Evolutionary conservation across 2,329 filamentous ascomycete species (phyloP).

Genomic region (Grosmannia serpens): DNA sequence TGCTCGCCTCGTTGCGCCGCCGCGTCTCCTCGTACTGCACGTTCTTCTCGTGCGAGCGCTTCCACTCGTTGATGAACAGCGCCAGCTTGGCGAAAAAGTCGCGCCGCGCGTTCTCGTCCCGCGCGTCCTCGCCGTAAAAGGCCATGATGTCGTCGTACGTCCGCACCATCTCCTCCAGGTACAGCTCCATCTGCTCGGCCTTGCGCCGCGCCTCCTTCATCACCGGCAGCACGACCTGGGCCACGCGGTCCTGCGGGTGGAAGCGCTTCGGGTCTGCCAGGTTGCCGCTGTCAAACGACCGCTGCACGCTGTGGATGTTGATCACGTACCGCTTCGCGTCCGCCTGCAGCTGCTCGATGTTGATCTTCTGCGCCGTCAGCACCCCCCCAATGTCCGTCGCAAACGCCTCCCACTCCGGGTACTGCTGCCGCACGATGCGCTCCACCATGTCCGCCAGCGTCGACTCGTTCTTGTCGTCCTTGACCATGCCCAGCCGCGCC

Average conservation of each 20-base stretch:
- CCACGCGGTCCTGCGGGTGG: constrained; percentile 91
- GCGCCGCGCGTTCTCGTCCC: constrained; percentile 81
- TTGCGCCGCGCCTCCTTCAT: constrained; percentile 98
- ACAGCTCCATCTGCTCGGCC: constrained; percentile 89
- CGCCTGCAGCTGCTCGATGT: constrained; percentile 78
- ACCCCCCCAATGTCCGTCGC: constrained; percentile 74
- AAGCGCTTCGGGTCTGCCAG: constrained; percentile 95
- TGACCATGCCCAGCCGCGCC: constrained; percentile 88
- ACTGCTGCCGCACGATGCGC: constrained; percentile 90
- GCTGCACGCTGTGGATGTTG: constrained; percentile 89
- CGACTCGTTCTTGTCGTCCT: constrained; percentile 97
- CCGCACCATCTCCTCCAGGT: constrained; percentile 83
- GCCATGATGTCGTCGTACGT: constrained; percentile 92
- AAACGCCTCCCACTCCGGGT: constrained; percentile 90
- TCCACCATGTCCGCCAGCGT: constrained; percentile 94
- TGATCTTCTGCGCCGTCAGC: constrained; percentile 73
- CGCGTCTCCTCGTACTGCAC: constrained; percentile 67
- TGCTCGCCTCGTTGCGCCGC: constrained; percentile 76
- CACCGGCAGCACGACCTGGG: constrained; percentile 75
- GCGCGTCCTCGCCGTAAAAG: constrained; percentile 89
- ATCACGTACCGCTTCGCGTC: constrained; percentile 90
- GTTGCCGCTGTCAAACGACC: constrained; percentile 84
- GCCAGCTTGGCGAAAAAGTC: constrained; percentile 96
- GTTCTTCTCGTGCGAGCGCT: constrained; percentile 93
- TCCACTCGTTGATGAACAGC: constrained; percentile 84